Percentiles rank a stretch among this genome's conserved stretches.
These are phyloP conservation scores for Nemania sp. DNA, from an alignment of 2,329 filamentous ascomycete species.

Conservation along the genomic window DNA sequence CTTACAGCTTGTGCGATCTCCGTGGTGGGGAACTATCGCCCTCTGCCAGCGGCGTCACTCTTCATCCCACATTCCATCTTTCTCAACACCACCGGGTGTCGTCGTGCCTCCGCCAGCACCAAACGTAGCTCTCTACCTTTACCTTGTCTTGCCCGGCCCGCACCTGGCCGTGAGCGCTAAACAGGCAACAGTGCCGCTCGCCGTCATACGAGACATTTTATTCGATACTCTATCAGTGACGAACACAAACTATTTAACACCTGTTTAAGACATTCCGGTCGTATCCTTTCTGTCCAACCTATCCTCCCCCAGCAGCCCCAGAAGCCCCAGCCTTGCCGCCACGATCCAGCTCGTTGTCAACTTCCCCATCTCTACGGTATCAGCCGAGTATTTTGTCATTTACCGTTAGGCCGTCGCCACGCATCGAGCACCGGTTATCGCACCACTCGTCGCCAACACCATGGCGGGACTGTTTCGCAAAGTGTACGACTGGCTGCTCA, in stretches of 20 bases:
- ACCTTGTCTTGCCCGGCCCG: conserved; percentile 38
- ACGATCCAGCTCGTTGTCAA: conserved; percentile 31
- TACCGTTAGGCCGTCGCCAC: conserved; percentile 9
- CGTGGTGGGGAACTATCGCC: conserved; percentile 45
- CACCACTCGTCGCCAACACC: conserved; percentile 37
- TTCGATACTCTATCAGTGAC: conserved; percentile 39
- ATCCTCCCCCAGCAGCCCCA: conserved; percentile 29
- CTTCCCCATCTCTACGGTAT: conserved; percentile 31
- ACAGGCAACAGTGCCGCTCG: conserved; percentile 33
- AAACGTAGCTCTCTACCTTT: conserved; percentile 31
- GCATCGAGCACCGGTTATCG: conserved; percentile 3
- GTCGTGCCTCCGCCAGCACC: conserved; percentile 34
- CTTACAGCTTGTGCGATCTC: conserved; percentile 45
- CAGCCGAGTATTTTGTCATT: conserved; percentile 4
- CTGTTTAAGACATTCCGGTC: conserved; percentile 40
- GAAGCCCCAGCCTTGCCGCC: conserved; percentile 35
- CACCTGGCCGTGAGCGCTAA: conserved; percentile 40
- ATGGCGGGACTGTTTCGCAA: conserved; percentile 93
- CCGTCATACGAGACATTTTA: conserved; percentile 50
- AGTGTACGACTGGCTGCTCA: conserved; percentile 97
- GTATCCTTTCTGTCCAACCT: conserved; percentile 31
- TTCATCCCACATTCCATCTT: conserved; percentile 38
- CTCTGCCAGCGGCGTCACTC: conserved; percentile 41
- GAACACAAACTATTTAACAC: conserved; percentile 47
- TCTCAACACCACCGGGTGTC: conserved; percentile 26